Base-by-base conservation (phyloP, 2,329 filamentous ascomycete genomes). In the Aspergillus transmontanensis region DNA sequence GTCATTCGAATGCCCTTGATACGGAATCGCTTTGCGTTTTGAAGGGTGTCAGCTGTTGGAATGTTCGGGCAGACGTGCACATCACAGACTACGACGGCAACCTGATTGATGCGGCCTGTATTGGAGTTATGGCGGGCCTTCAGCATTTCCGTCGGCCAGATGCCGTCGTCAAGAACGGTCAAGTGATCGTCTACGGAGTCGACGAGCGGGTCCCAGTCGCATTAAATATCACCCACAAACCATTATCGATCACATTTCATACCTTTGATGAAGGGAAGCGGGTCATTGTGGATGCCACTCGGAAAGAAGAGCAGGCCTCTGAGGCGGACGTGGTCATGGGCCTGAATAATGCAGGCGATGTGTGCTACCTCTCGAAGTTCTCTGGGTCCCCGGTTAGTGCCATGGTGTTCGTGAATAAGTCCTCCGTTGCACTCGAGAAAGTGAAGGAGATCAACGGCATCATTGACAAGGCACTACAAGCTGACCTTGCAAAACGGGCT, bases 11-110 rank as follows among this genome's bases (percentile, higher is more conserved):
- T 70, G 94, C 95, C 7, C 87, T 99, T 46, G 94, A 98, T 77
- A 97, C 94, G 39, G 95, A 99, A 80, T 97, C 94, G 4, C 86
- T 99, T 51, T 99, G 95, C 78, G 92, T 99, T 26, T 85, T 97
- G 32, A 93, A 95, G 12, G 94, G 92, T 9, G 85, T 91, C 64
- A 97, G 96, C 78, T 95, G 92, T 82, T 99, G 95, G 89, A 90
- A 90, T 64, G 85, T 99, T 66, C 89, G 94, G 62, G 94, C 92
- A 23, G 94, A 98, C 76, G 87, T 98, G 26, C 95, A 99, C 79
- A 89, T 98, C 54, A 85, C 98, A 53, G 90, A 93, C 57, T 92
- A 94, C 75, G 94, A 98, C 76, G 95, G 95, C 59, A 94, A 94
- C 70, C 84, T 99, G 48, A 87, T 95, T 41, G 94, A 98, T 78